These are phyloP conservation scores for Vitellaria paradoxa DNA, from an alignment of 179 eudicot species.

Conservation along the genomic window DNA sequence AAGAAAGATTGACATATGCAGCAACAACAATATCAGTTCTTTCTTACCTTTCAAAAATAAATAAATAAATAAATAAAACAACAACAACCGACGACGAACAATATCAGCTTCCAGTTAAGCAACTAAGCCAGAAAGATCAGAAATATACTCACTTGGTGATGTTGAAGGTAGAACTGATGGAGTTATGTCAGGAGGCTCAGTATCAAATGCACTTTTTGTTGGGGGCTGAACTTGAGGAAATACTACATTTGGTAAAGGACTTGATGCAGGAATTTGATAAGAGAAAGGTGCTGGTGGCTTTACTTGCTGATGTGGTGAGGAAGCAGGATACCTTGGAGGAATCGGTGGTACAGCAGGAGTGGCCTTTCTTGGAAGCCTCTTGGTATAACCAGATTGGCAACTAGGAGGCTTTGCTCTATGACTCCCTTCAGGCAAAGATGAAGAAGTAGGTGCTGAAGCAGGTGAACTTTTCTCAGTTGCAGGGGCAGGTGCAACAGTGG, in stretches of 20 bases:
- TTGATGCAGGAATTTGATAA: conserved; percentile 44
- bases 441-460: conserved; percentile 30
- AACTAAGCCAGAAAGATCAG: conserved; percentile 4
- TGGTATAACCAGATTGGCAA: conserved; percentile 42
- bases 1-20: background rate
- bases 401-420: conserved; percentile 53
- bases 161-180: conserved; percentile 51
- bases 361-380: conserved; percentile 38
- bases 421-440: conserved; percentile 29
- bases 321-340: conserved; percentile 37
- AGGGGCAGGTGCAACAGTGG: conserved; percentile 29
- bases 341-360: conserved; percentile 46
- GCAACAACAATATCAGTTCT: conserved; percentile 3
- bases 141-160: conserved; percentile 61
- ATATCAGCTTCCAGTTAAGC: background rate
- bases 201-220: conserved; percentile 35
- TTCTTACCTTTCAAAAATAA: no score
- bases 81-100: no score
- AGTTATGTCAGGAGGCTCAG: conserved; percentile 54
- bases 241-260: conserved; percentile 64
- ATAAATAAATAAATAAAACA: no score
- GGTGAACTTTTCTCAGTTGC: conserved; percentile 26
- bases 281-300: conserved; percentile 42
- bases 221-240: conserved; percentile 61
- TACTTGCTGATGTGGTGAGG: conserved; percentile 40